These are phyloP conservation scores for Saccharomyces hybrid DNA, from an alignment of 1,139 yeast species.

Conservation along the genomic window DNA sequence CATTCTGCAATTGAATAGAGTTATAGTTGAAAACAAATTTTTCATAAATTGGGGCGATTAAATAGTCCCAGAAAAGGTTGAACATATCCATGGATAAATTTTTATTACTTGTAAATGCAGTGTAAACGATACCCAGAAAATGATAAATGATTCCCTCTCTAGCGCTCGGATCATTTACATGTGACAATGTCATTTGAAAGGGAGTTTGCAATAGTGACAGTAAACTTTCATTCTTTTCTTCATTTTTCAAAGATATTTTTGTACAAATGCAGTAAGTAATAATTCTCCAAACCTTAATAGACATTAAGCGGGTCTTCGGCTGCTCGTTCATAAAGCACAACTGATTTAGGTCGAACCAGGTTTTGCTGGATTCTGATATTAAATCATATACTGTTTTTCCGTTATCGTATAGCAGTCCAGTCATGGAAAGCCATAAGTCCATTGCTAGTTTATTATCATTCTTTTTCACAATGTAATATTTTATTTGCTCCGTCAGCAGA, in stretches of 20 bases:
- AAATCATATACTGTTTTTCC: constrained; percentile 7
- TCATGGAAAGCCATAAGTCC: constrained; percentile 27
- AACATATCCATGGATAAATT: constrained; percentile 1
- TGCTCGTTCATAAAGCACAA: constrained; percentile 11
- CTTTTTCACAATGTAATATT: constrained; percentile 11
- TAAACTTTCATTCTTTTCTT: constrained; percentile 3
- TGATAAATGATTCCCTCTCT: constrained; percentile 6
- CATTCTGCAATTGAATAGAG: constrained; percentile 5
- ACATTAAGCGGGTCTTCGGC: constrained; percentile 10
- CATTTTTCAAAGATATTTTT: constrained; percentile 5
- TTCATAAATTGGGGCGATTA: constrained; percentile 13
- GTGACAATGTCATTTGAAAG: constrained; percentile 7
- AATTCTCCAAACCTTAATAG: constrained; percentile 27
- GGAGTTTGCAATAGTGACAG: constrained; percentile 13
- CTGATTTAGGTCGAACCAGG: constrained; percentile 21
- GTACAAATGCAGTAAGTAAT: constrained; percentile 18
- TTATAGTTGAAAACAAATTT: constrained; percentile 3
- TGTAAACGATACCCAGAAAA: constrained; percentile 14
- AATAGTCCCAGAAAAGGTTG: constrained; percentile 11
- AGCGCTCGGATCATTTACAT: constrained; percentile 2
- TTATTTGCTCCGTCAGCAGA: constrained; percentile 14
- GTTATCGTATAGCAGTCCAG: constrained; percentile 22
- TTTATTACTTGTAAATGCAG: constrained; percentile 4
- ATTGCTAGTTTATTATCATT: constrained; percentile 23
- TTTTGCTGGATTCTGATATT: constrained; percentile 4